These are phyloP conservation scores for Penicillium vulpinum DNA, from an alignment of 2,329 filamentous ascomycete species.

Conservation along the genomic window DNA sequence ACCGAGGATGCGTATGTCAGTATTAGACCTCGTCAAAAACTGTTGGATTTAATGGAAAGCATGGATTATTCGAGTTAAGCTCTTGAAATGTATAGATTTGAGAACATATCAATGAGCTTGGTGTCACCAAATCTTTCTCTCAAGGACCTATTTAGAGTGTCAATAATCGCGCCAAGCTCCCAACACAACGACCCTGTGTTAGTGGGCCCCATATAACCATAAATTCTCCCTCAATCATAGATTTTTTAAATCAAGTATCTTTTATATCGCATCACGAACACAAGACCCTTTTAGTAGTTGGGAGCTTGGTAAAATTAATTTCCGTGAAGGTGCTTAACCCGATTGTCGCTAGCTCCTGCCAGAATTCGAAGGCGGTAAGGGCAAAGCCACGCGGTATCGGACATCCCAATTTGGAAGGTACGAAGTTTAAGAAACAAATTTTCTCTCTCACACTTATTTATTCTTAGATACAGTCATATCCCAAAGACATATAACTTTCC, in stretches of 20 bases:
- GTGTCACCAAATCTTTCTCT: neutral
- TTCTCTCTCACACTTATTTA: slow-evolving; percentile 2
- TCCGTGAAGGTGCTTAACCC: neutral
- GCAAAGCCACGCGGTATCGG: slow-evolving; percentile 18
- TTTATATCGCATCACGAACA: no score
- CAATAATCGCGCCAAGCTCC: no score
- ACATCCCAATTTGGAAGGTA: slow-evolving; percentile 15
- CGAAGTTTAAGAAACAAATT: slow-evolving; percentile 18
- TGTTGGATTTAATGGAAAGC: neutral
- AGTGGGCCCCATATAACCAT: no score
- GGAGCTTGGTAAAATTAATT: no score
- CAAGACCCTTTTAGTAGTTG: no score
- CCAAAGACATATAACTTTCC: neutral
- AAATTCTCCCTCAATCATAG: no score
- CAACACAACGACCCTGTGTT: no score
- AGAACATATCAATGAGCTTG: neutral
- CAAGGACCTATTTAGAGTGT: neutral
- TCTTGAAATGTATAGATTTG: neutral
- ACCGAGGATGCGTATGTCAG: neutral
- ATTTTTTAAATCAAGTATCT: no score
- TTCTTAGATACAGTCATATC: neutral
- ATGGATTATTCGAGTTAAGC: no score
- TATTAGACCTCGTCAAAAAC: neutral
- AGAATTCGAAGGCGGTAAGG: slow-evolving; percentile 12
- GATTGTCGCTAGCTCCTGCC: slow-evolving; percentile 16